Evolutionary conservation across 2,329 filamentous ascomycete species (phyloP), one percentile per base, ranked within the genome.

Genomic region (Metarhizium anisopliae): DNA sequence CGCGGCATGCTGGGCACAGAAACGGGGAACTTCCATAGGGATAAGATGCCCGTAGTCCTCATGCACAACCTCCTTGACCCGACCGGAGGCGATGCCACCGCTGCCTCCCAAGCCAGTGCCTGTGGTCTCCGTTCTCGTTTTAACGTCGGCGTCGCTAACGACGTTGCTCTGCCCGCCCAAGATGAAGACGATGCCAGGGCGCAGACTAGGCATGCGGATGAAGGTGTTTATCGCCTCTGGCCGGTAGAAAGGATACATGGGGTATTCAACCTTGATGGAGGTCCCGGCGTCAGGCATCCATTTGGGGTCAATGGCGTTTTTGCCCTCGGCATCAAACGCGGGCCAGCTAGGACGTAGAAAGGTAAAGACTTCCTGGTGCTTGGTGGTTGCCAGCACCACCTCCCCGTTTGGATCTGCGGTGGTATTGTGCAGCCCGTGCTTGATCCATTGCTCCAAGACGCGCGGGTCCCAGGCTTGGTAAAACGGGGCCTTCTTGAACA

Each of bases 391-490:
- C 2, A 94, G 77, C 0, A 90, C 93, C 1, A 91, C 86, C 38
- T 77, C 72, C 16, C 72, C 70, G 16, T 61, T 50, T 25, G 67
- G 67, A 53, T 60, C 52, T 7, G 61, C 1, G 3, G 75, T 63
- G 2, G 85, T 75, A 16, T 86, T 79, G n/a, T 88, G 81, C n/a
- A 96, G 73, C 13, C 91, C 92, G 65, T 89, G 78, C 56, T 81
- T 62, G 49, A 91, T 71, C 66, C 67, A 73, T 2, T 60, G 61
- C 11, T 91, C 83, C 0, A 96, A 76, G 0, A 92, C 91, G 50
- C 91, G 80, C 1, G 81, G 76, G 64, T 97, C 90, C 93, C 93
- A 97, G 11, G 79, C 63, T 60, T 84, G 77, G 72, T 95, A 96
- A 73, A 95, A 95, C 0, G 61, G 59, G 56, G 64, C 87, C 55